Conservation (phyloP, 2,329 filamentous ascomycete genomes). For the Paraconiothyrium brasiliense region DNA sequence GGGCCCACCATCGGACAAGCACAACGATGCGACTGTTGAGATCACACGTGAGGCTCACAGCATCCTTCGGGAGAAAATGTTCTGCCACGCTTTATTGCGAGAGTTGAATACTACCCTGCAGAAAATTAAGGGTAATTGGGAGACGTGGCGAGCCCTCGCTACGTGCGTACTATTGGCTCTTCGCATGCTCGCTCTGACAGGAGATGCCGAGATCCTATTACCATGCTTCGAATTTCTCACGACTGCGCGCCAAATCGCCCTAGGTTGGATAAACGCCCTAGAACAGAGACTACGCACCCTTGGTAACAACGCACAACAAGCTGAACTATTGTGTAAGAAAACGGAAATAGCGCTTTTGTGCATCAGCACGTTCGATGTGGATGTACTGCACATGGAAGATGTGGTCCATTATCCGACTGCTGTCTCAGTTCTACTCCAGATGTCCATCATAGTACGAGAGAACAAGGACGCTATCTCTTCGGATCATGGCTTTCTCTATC, state of each 20-base stretch:
- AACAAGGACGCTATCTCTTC: constrained; percentile 11
- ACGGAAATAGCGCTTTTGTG: constrained; percentile 55
- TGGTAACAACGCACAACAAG: constrained; percentile 35
- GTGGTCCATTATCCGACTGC: constrained; percentile 33
- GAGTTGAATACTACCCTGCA: constrained; percentile 26
- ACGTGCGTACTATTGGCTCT: constrained; percentile 53
- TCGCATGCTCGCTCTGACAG: constrained; percentile 56
- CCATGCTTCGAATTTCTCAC: constrained; percentile 46
- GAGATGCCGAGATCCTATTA: constrained; percentile 24
- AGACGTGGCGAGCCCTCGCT: constrained; percentile 53
- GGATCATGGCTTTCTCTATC: constrained; percentile 18
- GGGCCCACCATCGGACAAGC: constrained; percentile 44
- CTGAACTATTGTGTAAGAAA: constrained; percentile 40
- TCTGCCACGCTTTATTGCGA: constrained; percentile 36
- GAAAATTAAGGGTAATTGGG: constrained; percentile 39
- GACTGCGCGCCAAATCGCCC: constrained; percentile 43
- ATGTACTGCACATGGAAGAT: constrained; percentile 36
- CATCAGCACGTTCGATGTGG: constrained; percentile 55
- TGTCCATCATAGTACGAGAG: constrained; percentile 29
- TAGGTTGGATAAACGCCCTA: constrained; percentile 54
- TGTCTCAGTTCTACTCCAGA: constrained; percentile 23
- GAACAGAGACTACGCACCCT: constrained; percentile 32
- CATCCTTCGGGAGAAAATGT: constrained; percentile 45
- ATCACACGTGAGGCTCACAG: constrained; percentile 49
- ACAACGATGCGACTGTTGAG: background rate